Base-by-base conservation (phyloP, 2,329 filamentous ascomycete genomes). In the Colletotrichum incanum region DNA sequence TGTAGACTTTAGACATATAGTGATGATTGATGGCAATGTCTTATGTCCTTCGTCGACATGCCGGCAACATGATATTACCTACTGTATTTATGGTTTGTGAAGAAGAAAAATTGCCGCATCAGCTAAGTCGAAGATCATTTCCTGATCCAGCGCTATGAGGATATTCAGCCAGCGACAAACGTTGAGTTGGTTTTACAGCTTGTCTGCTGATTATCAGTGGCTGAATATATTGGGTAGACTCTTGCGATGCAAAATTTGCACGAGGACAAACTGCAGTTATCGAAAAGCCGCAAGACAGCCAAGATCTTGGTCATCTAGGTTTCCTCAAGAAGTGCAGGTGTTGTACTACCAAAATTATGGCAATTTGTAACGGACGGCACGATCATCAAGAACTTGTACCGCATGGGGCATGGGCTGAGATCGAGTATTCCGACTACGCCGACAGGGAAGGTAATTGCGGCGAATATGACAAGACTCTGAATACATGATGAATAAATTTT, bases 1-100 rank as follows among this genome's bases (percentile, higher is more conserved):
- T 89, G 79, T 90, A 90, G 59, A 89, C 83, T 77, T 87, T 89
- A 75, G 86, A 84, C 68, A 75, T 83, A 79, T 84, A 89, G 81
- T 90, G 86, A 78, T 86, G 83, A 75, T 87, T 82, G 62, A 91
- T 81, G 37, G 82, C 80, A 75, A 90, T 84, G 75, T 78, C 80
- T 1, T 1, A n/a, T 20, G 2, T n/a, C 54, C 1, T 31, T 45
- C 3, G 12, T 20, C 12, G 60, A 34, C 3, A 31, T 43, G n/a
- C 41, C 50, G 34, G 31, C 3, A 43, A 23, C 14, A 61, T 37
- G 4, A 16, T 12, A 0, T 8, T 47, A 2, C 20, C 62, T 9
- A 65, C 47, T 5, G 2, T 39, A 20, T 39, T 47, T 20, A 59
- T 39, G 31, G 3, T 56, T 23, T 31, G n/a, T 0, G 47, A 37